phyloP scores from a whole-genome alignment of 345 rosid species.

The Populus deltoides region DNA sequence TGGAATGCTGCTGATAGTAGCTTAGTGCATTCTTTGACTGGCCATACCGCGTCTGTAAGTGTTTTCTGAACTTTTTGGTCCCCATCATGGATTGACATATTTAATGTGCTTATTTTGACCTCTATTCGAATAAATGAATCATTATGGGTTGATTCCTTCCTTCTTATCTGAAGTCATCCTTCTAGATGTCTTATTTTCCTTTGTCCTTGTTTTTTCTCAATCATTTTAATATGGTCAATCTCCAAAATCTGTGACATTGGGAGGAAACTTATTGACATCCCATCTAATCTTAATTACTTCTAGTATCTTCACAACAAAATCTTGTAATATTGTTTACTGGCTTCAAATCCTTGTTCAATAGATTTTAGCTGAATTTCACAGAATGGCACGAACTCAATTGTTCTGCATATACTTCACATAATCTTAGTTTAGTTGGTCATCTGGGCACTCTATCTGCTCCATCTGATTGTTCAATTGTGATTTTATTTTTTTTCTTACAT shows the following conservation, averaged over 20 bases:
- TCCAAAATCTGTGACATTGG: too few species aligned
- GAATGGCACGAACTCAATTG: neutral
- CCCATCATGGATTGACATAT: neutral
- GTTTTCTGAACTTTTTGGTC: conserved; percentile 3
- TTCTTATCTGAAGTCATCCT: too few species aligned
- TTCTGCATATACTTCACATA: neutral
- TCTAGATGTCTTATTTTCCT: too few species aligned
- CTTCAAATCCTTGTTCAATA: conserved; percentile 1
- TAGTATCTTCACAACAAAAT: conserved; percentile 3
- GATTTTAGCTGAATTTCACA: neutral
- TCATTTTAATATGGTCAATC: too few species aligned
- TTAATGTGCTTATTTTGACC: neutral
- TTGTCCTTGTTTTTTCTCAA: too few species aligned
- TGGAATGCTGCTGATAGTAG: conserved; percentile 99
- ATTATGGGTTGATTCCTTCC: too few species aligned
- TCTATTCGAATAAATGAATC: neutral
- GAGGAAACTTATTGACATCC: too few species aligned
- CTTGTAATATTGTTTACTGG: neutral
- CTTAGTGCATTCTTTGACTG: conserved; percentile 93
- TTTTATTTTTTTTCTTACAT: neutral
- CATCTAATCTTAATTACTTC: neutral
- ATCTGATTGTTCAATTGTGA: neutral
- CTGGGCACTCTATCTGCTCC: neutral
- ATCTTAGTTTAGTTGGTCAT: neutral
- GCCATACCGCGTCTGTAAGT: conserved; percentile 94